phyloP scores from a whole-genome alignment of 345 rosid species.

The Populus pruinosa region DNA sequence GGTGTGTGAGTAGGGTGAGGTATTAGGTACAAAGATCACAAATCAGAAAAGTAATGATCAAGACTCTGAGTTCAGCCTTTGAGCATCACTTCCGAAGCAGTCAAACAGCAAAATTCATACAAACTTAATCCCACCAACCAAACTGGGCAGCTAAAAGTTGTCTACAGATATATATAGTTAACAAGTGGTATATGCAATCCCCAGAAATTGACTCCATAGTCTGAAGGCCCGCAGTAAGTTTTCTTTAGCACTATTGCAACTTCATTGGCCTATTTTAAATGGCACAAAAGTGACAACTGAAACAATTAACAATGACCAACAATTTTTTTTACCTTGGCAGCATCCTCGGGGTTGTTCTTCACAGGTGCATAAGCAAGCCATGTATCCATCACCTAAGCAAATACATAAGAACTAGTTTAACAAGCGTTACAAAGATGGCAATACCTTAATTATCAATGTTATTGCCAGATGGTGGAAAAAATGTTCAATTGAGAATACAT shows the following conservation, averaged over 20 bases:
- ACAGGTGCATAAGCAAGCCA: constrained; percentile 97
- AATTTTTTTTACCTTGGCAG: constrained; percentile 62
- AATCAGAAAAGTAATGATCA: background rate
- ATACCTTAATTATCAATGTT: background rate
- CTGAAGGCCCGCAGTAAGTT: background rate
- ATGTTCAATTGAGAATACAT: background rate
- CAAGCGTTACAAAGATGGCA: background rate
- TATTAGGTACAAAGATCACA: background rate
- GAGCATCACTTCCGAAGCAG: background rate
- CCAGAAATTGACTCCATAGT: background rate
- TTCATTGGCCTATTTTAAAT: background rate
- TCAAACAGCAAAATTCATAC: background rate
- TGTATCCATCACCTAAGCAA: constrained; percentile 63
- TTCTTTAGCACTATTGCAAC: background rate
- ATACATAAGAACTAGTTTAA: background rate
- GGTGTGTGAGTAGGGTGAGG: background rate
- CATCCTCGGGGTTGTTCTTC: constrained; percentile 90
- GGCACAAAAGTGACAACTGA: background rate
- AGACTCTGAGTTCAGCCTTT: background rate
- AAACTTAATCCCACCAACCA: background rate
- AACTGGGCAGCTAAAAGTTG: background rate
- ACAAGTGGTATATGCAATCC: background rate
- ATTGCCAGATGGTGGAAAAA: constrained; percentile 8
- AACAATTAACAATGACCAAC: background rate
- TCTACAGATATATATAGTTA: too few relatives aligned